Base-by-base conservation (phyloP, 1,284 basidiomycete genomes). In the Moesziomyces parantarcticus region DNA sequence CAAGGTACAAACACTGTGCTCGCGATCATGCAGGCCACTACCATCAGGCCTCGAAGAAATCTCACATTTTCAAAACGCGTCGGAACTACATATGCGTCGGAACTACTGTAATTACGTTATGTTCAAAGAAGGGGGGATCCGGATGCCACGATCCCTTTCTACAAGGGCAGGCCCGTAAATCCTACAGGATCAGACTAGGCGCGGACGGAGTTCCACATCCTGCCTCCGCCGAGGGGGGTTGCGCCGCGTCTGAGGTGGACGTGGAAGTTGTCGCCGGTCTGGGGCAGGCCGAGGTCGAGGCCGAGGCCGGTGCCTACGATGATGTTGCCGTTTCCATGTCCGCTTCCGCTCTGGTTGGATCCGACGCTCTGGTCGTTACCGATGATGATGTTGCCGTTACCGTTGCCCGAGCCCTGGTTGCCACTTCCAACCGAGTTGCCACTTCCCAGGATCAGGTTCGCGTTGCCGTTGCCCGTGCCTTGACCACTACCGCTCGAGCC, bases 301-400 rank as follows among this genome's bases (percentile, higher is more conserved):
- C 66, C 66, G 36, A 63, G 21, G 0, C 56, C 56, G n/a, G 59
- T 62, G 1, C 58, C 53, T 1, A 67, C 32, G 34, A 58, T 54
- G 20, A 68, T 46, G 65, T 68, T 62, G 0, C 55, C 55, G 22
- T 67, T 67, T 5, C 62, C 62, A 22, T 58, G 48, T 18, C 57
- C 57, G 26, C 40, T 51, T 22, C 56, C 51, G 22, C 41, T 23
- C 42, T 50, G 26, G 22, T 45, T 29, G 39, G 44, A 49, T 3
- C 65, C 65, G 7, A 62, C 58, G 22, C 20, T 58, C 42, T 68
- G 65, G 29, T 54, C 25, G 58, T 68, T 58, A 22, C 65, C 65
- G 40, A 68, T 58, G 58, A 68, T 62, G 41, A 63, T 58, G 59
- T 69, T 68, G 18, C 47, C 54, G 22, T 68, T 68, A 4, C 65